Evolutionary conservation across 345 rosid genomes (phyloP), one percentile per base, ranked within the genome.

Genomic region (Turnera subulata): DNA sequence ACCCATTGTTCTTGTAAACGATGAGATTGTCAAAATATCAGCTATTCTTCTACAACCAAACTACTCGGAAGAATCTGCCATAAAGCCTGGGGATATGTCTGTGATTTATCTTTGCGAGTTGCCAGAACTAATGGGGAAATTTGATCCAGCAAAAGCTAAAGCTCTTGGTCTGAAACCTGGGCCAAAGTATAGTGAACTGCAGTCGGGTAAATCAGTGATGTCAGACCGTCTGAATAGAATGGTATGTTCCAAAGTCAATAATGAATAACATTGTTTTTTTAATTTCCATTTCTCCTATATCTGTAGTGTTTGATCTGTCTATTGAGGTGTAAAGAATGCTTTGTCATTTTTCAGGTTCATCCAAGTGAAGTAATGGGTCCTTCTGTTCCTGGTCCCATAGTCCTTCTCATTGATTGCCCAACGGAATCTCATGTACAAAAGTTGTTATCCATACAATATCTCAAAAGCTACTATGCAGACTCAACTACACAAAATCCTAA

Each of bases 361-460:
- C 99, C 99, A 26, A 69, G 90, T 70, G 99, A 93, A 69, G 99
- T 93, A 38, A 87, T 93, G 99, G 99, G 76, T 47, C 96, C 99
- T 64, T 77, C 96, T 39, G 61, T 84, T 68, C 90, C 92, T 45
- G 99, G 97, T 71, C 99, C 97, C 16, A 64, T 93, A 60, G 88
- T 87, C 42, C 66, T 85, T 54, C 88, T 93, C 44, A 87, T 87
- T 42, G 97, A 93, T 72, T 92, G 98, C 84, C 98, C 95, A 57
- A 84, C 96, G 44, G 78, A 75, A 57, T 79, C 76, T 32, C 97
- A 89, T 73, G 68, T 68, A 2, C 65, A 63, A 53, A 76, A 79
- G 65, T 77, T 89, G 54, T 66, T 78, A 42, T 79, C 80, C 56
- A 58, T 56, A 13, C 76, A 72, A 65, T 78, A 74, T 42, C 78